A percentile compares a stretch with the other conserved stretches of the same genome.
phyloP scores from a whole-genome alignment of 1,139 yeast species.

The Sugiyamaella sp. region DNA sequence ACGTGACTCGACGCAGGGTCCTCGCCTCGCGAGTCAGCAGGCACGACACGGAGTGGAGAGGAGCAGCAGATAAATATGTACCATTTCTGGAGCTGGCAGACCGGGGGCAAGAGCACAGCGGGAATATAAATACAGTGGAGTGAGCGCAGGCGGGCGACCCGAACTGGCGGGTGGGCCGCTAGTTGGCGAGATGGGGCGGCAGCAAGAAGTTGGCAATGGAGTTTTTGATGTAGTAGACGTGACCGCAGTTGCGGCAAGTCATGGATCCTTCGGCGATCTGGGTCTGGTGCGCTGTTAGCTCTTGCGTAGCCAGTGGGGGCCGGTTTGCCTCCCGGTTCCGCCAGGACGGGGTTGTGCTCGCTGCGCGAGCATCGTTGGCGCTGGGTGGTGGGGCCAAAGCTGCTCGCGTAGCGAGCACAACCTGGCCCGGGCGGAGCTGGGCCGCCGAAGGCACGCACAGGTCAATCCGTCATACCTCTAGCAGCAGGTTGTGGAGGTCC shows the following conservation, averaged over 20 bases:
- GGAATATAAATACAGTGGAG: too few species aligned
- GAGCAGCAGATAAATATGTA: too few species aligned
- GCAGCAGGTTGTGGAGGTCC: slow-evolving; percentile 75
- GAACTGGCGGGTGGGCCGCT: slow-evolving; percentile 1
- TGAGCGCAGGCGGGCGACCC: too few species aligned
- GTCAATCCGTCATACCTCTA: slow-evolving; percentile 51
- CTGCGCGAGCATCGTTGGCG: too few species aligned
- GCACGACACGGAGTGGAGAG: too few species aligned
- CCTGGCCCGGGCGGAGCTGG: not conserved
- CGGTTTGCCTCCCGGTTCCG: too few species aligned
- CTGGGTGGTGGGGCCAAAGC: too few species aligned
- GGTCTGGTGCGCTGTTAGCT: slow-evolving; percentile 47
- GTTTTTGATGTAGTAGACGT: slow-evolving; percentile 86
- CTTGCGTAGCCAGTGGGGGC: not conserved
- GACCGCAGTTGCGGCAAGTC: slow-evolving; percentile 85
- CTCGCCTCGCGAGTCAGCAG: too few species aligned
- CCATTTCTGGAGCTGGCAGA: too few species aligned
- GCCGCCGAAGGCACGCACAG: not conserved
- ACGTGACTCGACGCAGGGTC: too few species aligned
- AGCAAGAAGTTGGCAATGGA: slow-evolving; percentile 90
- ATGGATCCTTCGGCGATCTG: slow-evolving; percentile 85
- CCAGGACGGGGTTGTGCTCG: too few species aligned
- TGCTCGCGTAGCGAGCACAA: not conserved
- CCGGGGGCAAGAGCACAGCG: too few species aligned
- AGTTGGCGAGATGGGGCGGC: slow-evolving; percentile 81